Evolutionary conservation across 1,284 basidiomycete genomes (phyloP).

Genomic region (Volvariella surrecta): DNA sequence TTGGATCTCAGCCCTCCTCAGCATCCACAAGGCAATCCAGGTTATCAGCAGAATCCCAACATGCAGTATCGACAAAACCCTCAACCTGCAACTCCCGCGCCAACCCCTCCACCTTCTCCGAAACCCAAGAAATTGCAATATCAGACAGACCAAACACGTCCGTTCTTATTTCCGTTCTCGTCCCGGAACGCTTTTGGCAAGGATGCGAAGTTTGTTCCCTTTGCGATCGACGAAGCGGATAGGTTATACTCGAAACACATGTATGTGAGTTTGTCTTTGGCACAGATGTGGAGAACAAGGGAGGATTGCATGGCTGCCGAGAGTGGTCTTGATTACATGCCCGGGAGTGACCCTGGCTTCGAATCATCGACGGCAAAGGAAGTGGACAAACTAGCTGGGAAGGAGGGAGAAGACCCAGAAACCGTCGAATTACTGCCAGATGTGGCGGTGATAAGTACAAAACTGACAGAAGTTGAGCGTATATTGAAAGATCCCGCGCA

Average conservation of each 20-base stretch:
- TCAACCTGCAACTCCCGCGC: conserved; percentile 80
- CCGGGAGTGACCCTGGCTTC: conserved; percentile 38
- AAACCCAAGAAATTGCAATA: conserved; percentile 99
- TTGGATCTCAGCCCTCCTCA: conserved; percentile 34
- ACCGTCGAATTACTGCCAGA: conserved; percentile 56
- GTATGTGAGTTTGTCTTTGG: conserved; percentile 82
- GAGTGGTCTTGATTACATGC: conserved; percentile 80
- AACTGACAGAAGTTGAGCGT: conserved; percentile 58
- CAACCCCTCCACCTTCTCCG: conserved; percentile 79
- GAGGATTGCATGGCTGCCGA: conserved; percentile 94
- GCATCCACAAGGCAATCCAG: conserved; percentile 23
- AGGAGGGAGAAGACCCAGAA: conserved; percentile 41
- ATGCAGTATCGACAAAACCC: conserved; percentile 37
- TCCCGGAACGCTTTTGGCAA: conserved; percentile 31
- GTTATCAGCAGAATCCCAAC: conserved; percentile 29
- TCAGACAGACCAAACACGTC: conserved; percentile 92
- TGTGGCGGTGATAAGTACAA: conserved; percentile 60
- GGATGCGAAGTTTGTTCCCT: conserved; percentile 72
- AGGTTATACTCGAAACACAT: conserved; percentile 86
- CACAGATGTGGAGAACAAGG: conserved; percentile 92
- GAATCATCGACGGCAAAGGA: conserved; percentile 23
- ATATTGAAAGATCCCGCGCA: conserved; percentile 44
- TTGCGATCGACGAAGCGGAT: conserved; percentile 94
- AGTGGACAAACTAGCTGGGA: background rate
- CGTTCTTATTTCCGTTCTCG: conserved; percentile 95